These are phyloP conservation scores for Cairneyella variabilis DNA, from an alignment of 495 filamentous ascomycete genomes.

Conservation along the genomic window DNA sequence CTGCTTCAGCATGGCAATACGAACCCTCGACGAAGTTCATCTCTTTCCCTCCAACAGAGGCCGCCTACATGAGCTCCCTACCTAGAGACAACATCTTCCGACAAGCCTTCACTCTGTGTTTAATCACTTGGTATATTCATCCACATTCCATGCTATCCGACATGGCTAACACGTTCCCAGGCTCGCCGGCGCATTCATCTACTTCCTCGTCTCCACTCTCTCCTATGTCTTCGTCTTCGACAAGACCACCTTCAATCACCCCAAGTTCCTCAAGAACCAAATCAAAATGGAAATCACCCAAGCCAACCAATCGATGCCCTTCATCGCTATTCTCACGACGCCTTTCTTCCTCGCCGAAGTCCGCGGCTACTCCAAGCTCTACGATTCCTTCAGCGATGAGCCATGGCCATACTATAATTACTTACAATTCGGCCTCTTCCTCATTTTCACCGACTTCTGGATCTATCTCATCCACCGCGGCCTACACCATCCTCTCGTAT, in stretches of 20 bases:
- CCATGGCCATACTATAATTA: slow-evolving; percentile 74
- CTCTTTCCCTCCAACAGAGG: slow-evolving; percentile 64
- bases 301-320: slow-evolving; percentile 67
- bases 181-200: slow-evolving; percentile 78
- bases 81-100: slow-evolving; percentile 75
- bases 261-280: slow-evolving; percentile 94
- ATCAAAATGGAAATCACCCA: slow-evolving; percentile 82
- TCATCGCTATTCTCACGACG: slow-evolving; percentile 79
- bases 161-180: slow-evolving; percentile 40
- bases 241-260: slow-evolving; percentile 82
- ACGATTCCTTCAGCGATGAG: slow-evolving; percentile 69
- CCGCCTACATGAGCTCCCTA: slow-evolving; percentile 80
- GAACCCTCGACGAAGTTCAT: slow-evolving; percentile 71
- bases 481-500: slow-evolving; percentile 77
- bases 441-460: slow-evolving; percentile 86
- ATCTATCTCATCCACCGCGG: slow-evolving; percentile 96
- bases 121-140: slow-evolving; percentile 75
- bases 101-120: slow-evolving; percentile 69
- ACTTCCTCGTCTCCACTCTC: slow-evolving; percentile 78
- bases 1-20: slow-evolving; percentile 51
- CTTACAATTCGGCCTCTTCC: slow-evolving; percentile 87
- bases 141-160: slow-evolving; percentile 5
- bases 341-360: slow-evolving; percentile 84
- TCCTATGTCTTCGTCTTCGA: slow-evolving; percentile 95
- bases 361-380: slow-evolving; percentile 82